phyloP scores from a whole-genome alignment of 768 basidiomycete species.

The Neoboletus magnificus region DNA sequence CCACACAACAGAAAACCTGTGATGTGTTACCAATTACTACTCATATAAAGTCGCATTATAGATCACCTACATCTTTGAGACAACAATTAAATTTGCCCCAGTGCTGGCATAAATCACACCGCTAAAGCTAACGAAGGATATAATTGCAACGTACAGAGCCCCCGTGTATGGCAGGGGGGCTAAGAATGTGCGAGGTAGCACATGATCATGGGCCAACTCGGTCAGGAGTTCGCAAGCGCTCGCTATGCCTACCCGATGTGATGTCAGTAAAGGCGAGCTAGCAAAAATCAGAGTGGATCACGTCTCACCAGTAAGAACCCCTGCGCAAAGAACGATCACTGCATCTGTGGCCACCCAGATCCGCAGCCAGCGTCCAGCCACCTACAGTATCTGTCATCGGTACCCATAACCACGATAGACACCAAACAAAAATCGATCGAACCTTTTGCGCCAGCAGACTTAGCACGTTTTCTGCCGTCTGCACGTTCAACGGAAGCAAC shows the following conservation, averaged over 20 bases:
- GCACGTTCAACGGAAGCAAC: slow-evolving; percentile 48
- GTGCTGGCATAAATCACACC: slow-evolving; percentile 56
- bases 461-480: slow-evolving; percentile 57
- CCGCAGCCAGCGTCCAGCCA: slow-evolving; percentile 59
- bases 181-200: slow-evolving; percentile 55
- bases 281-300: not conserved
- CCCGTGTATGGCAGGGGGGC: slow-evolving; percentile 46
- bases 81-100: slow-evolving; percentile 46
- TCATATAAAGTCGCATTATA: not conserved
- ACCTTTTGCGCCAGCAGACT: slow-evolving; percentile 61
- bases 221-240: slow-evolving; percentile 58
- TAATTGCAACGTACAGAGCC: slow-evolving; percentile 50
- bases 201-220: slow-evolving; percentile 55
- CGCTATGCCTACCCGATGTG: slow-evolving; percentile 42
- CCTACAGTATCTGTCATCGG: slow-evolving; percentile 31
- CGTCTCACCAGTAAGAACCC: slow-evolving; percentile 58
- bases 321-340: slow-evolving; percentile 67
- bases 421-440: not conserved
- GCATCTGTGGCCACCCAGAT: slow-evolving; percentile 65
- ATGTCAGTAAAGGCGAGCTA: not conserved
- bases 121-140: slow-evolving; percentile 49
- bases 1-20: slow-evolving; percentile 67
- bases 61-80: slow-evolving; percentile 54
- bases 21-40: not conserved
- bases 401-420: not conserved